Base-by-base conservation (phyloP, 106 monocot species). In the Gastrodia elata region DNA sequence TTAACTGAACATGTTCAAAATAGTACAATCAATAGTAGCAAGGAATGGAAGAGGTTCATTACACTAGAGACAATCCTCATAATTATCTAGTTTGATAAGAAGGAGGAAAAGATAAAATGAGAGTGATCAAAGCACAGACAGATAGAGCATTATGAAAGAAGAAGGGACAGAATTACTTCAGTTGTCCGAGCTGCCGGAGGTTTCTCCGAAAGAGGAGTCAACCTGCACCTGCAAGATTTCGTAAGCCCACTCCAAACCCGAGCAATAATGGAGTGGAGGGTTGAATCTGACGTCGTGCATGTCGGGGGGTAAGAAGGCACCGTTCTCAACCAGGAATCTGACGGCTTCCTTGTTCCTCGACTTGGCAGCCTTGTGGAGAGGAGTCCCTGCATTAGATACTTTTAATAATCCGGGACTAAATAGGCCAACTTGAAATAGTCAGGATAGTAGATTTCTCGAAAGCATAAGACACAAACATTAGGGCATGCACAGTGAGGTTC, bases 201-300 rank as follows among this genome's bases (percentile, higher is more conserved):
- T 73, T n/a, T 91, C 88, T 4, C 77, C 65, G 35, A 77, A 49
- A 0, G 79, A 84, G 3, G 67, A 59, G 16, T 65, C 38, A 7
- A 59, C 40, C 26, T 81, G 83, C 10, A 71, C 38, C 39, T 36
- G 73, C 76, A 85, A 88, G 14, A 93, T 85, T 49, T 98, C 93
- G 11, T 98, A 98, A 8, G 98, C 98, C 98, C 98, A 98, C 68
- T 98, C 98, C 27, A 98, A 82, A 5, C 98, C 93, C 13, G 91
- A 80, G 80, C 98, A 98, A 73, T 98, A 98, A 65, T 98, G 98
- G 36, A 98, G 82, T 2, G 98, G 98, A 8, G 98, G 98, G 68
- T 98, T 98, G 85, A 98, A 98, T 37, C 98, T 81, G 71, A 68
- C 68, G 69, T 93, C 93, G 64, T 87, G 75, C 34, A 98, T 93